phyloP scores from a whole-genome alignment of 306 rosid genomes.

The Inga laurina region DNA sequence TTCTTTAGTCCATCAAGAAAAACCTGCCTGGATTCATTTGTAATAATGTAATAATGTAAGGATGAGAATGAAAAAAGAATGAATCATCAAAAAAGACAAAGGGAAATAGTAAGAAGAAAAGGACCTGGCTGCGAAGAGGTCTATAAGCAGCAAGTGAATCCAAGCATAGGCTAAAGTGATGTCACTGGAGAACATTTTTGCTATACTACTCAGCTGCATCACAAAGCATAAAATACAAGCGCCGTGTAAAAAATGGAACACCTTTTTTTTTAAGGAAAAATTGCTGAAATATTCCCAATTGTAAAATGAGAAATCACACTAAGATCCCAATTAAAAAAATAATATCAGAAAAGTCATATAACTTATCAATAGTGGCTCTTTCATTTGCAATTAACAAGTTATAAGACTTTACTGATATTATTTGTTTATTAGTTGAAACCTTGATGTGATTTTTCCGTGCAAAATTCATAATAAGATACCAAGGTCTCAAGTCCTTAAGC shows the following conservation, averaged over 20 bases:
- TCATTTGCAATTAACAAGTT: too few species aligned
- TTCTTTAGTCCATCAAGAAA: conserved; percentile 74
- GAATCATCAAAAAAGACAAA: neutral
- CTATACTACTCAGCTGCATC: conserved; percentile 70
- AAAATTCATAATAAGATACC: too few species aligned
- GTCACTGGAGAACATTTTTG: conserved; percentile 81
- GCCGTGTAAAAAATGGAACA: neutral
- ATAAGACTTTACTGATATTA: too few species aligned
- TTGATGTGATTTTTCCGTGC: too few species aligned
- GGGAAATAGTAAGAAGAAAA: neutral
- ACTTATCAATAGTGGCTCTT: too few species aligned
- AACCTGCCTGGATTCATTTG: conserved; percentile 64
- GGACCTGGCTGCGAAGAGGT: conserved; percentile 92
- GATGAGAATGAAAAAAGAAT: neutral
- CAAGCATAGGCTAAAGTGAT: conserved; percentile 91
- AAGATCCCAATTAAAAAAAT: too few species aligned
- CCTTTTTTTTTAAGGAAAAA: too few species aligned
- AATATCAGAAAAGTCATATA: too few species aligned
- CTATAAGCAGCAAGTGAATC: conserved; percentile 84
- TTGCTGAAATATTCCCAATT: too few species aligned
- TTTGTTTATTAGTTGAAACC: too few species aligned
- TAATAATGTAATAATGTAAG: neutral
- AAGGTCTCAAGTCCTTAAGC: too few species aligned
- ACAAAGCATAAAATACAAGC: neutral
- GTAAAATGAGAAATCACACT: too few species aligned